phyloP scores from a whole-genome alignment of 169 alveolate species.

The Plasmodium vinckei region DNA sequence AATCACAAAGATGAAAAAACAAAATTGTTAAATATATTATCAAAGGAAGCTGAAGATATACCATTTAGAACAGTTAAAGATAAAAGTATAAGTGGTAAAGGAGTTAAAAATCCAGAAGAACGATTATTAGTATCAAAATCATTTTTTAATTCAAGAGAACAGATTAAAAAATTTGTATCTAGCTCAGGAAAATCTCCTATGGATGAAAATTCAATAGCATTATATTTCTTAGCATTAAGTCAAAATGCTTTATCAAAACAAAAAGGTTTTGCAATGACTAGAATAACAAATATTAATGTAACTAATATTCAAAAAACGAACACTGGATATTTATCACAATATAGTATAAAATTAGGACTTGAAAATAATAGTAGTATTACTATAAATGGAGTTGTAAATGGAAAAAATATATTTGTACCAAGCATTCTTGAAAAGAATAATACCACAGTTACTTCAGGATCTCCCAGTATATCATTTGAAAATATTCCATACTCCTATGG shows the following conservation, averaged over 20 bases:
- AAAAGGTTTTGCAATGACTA: background rate
- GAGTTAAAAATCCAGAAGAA: conserved; percentile 42
- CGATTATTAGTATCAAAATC: conserved; percentile 33
- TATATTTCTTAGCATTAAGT: conserved; percentile 32
- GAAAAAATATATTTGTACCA: conserved; percentile 44
- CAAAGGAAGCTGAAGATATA: conserved; percentile 22
- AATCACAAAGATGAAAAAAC: background rate
- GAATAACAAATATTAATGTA: conserved; percentile 17
- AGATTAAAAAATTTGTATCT: conserved; percentile 17
- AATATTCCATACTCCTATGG: conserved; percentile 33
- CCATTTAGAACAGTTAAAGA: conserved; percentile 24
- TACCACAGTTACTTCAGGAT: background rate
- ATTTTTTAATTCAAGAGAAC: conserved; percentile 18
- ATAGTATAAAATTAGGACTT: conserved; percentile 18
- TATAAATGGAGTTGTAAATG: conserved; percentile 11
- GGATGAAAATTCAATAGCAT: conserved; percentile 17
- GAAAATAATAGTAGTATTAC: conserved; percentile 17
- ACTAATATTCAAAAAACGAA: conserved; percentile 20
- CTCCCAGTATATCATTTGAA: too few species aligned
- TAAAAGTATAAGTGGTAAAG: conserved; percentile 18
- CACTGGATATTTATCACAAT: conserved; percentile 27
- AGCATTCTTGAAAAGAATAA: background rate
- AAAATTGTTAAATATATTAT: conserved; percentile 3
- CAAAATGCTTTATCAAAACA: conserved; percentile 12
- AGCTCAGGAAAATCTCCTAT: conserved; percentile 25